Evolutionary conservation across 2,329 filamentous ascomycete species (phyloP).

Genomic region (Aaosphaeria arxii): DNA sequence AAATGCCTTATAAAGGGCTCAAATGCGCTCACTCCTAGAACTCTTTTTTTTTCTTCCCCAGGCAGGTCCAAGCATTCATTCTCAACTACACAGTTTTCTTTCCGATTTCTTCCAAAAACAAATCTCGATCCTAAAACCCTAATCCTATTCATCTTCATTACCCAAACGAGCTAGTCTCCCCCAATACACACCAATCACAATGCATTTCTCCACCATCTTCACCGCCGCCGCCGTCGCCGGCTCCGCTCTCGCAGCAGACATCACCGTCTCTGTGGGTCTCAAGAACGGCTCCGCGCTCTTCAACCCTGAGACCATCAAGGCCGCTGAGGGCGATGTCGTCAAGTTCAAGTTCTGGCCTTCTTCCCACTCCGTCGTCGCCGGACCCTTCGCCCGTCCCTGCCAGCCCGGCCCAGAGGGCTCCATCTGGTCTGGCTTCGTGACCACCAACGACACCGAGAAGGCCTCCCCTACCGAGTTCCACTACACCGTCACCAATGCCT

Average conservation of each 20-base stretch:
- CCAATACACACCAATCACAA: constrained; percentile 28
- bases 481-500: constrained; percentile 33
- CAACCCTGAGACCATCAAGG: constrained; percentile 31
- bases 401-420: constrained; percentile 23
- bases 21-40: constrained; percentile 26
- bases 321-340: constrained; percentile 36
- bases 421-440: constrained; percentile 39
- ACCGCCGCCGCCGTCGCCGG: constrained; percentile 28
- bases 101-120: constrained; percentile 4
- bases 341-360: constrained; percentile 39
- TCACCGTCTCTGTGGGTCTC: constrained; percentile 27
- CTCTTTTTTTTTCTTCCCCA: constrained; percentile 19
- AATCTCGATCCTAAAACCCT: constrained; percentile 19
- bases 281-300: constrained; percentile 26
- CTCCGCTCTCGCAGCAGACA: constrained; percentile 28
- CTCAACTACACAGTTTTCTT: constrained; percentile 23
- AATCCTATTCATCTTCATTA: constrained; percentile 12
- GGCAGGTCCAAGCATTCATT: constrained; percentile 36
- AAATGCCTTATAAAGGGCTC: constrained; percentile 28
- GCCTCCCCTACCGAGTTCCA: constrained; percentile 27
- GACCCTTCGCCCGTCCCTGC: constrained; percentile 33
- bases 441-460: constrained; percentile 15
- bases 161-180: constrained; percentile 33
- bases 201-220: constrained; percentile 38
- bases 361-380: constrained; percentile 39